Base-by-base conservation (phyloP, 371 early-diverging fungal genomes). In the Circinella minor region DNA sequence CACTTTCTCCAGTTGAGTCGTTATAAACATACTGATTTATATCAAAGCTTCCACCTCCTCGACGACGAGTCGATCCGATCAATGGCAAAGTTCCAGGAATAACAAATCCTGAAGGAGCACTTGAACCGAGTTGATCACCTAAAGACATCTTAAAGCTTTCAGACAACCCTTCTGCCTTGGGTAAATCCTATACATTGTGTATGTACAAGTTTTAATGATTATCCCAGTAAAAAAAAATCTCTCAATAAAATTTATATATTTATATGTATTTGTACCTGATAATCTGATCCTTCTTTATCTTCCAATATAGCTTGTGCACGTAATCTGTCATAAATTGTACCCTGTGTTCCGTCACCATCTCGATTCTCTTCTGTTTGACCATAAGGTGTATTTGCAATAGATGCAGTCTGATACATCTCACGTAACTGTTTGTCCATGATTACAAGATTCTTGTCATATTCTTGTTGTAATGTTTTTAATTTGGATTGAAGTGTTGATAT, bases 401-500 rank as follows among this genome's bases (percentile, higher is more conserved):
- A 78, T 15, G 93, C 84, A 1, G 82, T 82, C 49, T 81, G 77
- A 46, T 88, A 84, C 39, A 92, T 77, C 48, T 93, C 87, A 61
- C 90, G 89, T 36, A 94, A 71, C 70, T 94, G 90, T 43, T 87
- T 80, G 66, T 93, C 92, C 79, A 92, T 87, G 9, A 85, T 80
- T 14, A 87, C 83, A 39, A 93, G 74, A 67, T 92, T 93, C 49
- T 81, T 81, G 54, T 90, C 83, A 47, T 91, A 90, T 60, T 91
- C 88, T 38, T 83, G 80, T 37, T 91, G 89, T 1, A 90, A 72
- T 66, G 93, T 91, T 66, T 84, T 86, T 61, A 93, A 74, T 66
- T 92, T 90, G 20, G 80, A 78, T 73, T 94, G 92, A 34, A 94
- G 77, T 17, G 93, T 90, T 43, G 90, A 83, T 39, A 94, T 91